These are phyloP conservation scores for Lichtheimia hyalospora DNA, from an alignment of 371 early-diverging fungal genomes.

Conservation along the genomic window DNA sequence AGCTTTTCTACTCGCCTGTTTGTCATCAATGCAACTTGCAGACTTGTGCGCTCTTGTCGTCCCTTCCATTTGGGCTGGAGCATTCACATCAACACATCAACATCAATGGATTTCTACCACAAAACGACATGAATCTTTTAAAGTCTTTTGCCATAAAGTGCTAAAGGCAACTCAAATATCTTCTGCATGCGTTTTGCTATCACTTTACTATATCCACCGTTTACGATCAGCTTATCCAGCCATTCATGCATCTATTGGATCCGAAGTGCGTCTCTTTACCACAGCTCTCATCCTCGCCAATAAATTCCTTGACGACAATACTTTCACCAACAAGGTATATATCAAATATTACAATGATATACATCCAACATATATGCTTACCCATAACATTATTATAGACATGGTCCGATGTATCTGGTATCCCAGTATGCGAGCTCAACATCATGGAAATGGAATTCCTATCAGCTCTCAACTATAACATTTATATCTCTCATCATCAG, in stretches of 20 bases:
- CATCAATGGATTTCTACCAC: conserved; percentile 12
- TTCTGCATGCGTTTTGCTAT: conserved; percentile 36
- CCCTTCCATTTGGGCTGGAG: conserved; percentile 49
- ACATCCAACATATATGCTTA: neutral
- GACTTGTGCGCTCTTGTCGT: conserved; percentile 47
- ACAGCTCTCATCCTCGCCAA: conserved; percentile 66
- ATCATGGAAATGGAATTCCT: conserved; percentile 79
- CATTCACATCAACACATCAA: neutral
- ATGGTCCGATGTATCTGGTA: conserved; percentile 72
- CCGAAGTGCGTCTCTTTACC: conserved; percentile 65
- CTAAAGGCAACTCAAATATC: conserved; percentile 54
- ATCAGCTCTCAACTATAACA: conserved; percentile 54
- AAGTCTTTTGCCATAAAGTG: conserved; percentile 49
- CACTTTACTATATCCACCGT: conserved; percentile 42
- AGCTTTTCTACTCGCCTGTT: conserved; percentile 18
- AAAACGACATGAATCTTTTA: conserved; percentile 38
- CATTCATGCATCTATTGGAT: conserved; percentile 48
- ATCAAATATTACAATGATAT: neutral
- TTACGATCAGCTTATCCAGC: conserved; percentile 39
- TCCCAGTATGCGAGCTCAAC: conserved; percentile 64
- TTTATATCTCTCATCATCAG: conserved; percentile 36
- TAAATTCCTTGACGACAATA: conserved; percentile 71
- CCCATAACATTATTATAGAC: conserved; percentile 35
- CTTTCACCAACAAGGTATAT: conserved; percentile 62
- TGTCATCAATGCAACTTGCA: conserved; percentile 34